Evolutionary conservation across 2,329 filamentous ascomycete genomes (phyloP).

Genomic region (Uncinocarpus reesii): DNA sequence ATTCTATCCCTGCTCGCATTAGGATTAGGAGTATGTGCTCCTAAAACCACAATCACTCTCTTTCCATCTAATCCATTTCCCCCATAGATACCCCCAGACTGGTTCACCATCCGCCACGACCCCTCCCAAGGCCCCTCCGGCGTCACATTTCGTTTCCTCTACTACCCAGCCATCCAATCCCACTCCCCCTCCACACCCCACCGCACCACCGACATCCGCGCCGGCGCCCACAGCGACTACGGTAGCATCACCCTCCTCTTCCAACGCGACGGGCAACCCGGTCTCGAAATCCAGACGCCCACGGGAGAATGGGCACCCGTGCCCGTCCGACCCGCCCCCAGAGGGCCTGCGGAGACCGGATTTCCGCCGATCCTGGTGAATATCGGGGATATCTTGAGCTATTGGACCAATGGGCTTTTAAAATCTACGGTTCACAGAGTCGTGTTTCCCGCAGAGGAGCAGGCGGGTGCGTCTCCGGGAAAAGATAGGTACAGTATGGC

Average conservation of each 20-base stretch:
- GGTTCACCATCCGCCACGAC: conserved; percentile 55
- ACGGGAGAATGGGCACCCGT: conserved; percentile 52
- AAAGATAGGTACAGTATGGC: conserved; percentile 47
- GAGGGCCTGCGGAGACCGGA: conserved; percentile 14
- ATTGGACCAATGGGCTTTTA: conserved; percentile 84
- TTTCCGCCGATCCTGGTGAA: conserved; percentile 62
- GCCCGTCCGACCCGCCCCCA: conserved; percentile 51
- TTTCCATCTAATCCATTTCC: not conserved
- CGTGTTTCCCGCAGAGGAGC: conserved; percentile 50
- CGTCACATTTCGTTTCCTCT: conserved; percentile 58
- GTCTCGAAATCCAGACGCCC: conserved; percentile 66
- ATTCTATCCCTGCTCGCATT: conserved; percentile 68
- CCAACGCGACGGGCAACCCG: conserved; percentile 72
- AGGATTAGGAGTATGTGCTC: conserved; percentile 52
- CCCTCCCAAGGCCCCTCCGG: conserved; percentile 41
- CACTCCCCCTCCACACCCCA: conserved; percentile 35
- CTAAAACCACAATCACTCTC: not conserved
- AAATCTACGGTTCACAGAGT: conserved; percentile 85
- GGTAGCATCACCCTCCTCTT: conserved; percentile 63
- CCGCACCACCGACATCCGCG: conserved; percentile 58
- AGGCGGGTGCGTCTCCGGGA: conserved; percentile 16
- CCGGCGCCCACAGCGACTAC: conserved; percentile 88
- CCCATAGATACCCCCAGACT: conserved; percentile 38
- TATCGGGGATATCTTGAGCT: conserved; percentile 62
- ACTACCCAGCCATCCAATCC: conserved; percentile 53